Evolutionary conservation across 331 rosid species (phyloP).

Genomic region (Malus hybrid): DNA sequence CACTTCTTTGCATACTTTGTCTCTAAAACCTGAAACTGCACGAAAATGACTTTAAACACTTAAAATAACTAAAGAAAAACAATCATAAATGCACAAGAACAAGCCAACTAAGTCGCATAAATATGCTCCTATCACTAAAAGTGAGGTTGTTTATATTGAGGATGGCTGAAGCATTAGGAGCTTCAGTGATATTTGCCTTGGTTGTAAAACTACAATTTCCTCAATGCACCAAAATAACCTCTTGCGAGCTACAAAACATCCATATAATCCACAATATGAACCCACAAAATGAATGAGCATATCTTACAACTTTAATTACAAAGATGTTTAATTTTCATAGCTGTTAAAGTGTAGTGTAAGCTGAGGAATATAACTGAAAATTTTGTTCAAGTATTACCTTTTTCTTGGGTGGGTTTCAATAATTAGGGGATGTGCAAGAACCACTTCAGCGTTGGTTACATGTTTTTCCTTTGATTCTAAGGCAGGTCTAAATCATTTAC

Average conservation of each 20-base stretch:
- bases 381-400: conserved; percentile 36
- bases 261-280: conserved; percentile 31
- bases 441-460: conserved; percentile 76
- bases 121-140: too few species aligned
- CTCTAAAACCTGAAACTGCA: too few species aligned
- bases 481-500: conserved; percentile 82
- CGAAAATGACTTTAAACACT: too few species aligned
- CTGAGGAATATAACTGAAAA: not conserved
- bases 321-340: conserved; percentile 12
- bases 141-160: conserved; percentile 70
- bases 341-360: not conserved
- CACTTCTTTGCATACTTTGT: too few species aligned
- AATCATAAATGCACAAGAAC: too few species aligned
- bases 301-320: conserved; percentile 9
- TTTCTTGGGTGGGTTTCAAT: conserved; percentile 52
- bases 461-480: conserved; percentile 84
- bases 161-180: conserved; percentile 81
- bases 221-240: conserved; percentile 80
- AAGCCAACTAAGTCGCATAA: too few species aligned
- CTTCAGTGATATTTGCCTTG: conserved; percentile 82
- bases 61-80: too few species aligned
- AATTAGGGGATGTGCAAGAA: conserved; percentile 94
- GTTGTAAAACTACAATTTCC: conserved; percentile 89
- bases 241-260: conserved; percentile 60
- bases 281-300: conserved; percentile 7